A percentile compares a stretch with the other conserved stretches of the same genome.
Conservation (phyloP, 225 moss, liverwort and hornwort species). For the Pseudoscleropodium purum region DNA sequence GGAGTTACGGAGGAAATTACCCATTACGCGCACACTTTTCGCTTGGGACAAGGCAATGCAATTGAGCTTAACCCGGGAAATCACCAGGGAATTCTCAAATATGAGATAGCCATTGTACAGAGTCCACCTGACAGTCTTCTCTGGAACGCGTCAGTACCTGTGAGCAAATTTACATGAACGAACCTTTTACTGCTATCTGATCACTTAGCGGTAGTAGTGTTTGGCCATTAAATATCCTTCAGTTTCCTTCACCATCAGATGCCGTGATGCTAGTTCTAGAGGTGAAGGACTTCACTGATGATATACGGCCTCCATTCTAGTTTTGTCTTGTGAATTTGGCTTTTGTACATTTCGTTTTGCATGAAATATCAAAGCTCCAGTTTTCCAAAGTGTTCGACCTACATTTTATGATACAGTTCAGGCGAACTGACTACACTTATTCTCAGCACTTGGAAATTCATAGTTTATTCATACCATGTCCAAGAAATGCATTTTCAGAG, state of each 20-base stretch:
- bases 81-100: conserved; percentile 48
- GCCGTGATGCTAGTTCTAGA: not conserved
- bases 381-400: not conserved
- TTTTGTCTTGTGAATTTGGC: conserved; percentile 13
- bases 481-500: not conserved
- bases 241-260: not conserved
- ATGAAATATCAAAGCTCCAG: conserved; percentile 10
- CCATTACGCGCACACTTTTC: conserved; percentile 86
- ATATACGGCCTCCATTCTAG: not conserved
- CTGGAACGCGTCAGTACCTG: not conserved
- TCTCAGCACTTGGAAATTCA: not conserved
- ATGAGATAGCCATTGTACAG: conserved; percentile 36
- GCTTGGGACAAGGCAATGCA: conserved; percentile 95
- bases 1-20: conserved; percentile 92
- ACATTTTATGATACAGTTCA: not conserved
- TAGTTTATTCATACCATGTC: not conserved
- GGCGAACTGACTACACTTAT: not conserved
- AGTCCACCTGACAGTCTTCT: not conserved
- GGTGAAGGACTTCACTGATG: not conserved
- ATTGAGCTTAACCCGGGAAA: conserved; percentile 74
- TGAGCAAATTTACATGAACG: not conserved
- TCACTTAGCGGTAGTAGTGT: conserved; percentile 8
- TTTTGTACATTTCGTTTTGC: conserved; percentile 23
- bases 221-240: not conserved
- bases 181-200: not conserved